phyloP scores from a whole-genome alignment of 192 early-diverging fungal genomes.

The Chytriomyces confervae region DNA sequence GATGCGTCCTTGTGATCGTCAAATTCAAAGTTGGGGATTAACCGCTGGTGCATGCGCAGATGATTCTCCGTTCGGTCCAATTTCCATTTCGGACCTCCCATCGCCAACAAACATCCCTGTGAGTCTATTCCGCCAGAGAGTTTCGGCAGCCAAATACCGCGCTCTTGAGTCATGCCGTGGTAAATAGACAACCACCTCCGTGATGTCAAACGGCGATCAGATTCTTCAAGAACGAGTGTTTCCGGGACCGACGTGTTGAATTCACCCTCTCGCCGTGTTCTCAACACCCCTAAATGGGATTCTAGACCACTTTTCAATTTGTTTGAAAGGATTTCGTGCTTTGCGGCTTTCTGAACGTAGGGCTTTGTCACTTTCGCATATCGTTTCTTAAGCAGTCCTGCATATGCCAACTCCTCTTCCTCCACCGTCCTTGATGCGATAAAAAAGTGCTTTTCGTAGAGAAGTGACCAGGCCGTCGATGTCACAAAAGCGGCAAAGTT shows the following conservation, averaged over 20 bases:
- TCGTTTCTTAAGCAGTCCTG: slow-evolving; percentile 38
- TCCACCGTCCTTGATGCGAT: slow-evolving; percentile 43
- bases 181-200: slow-evolving; percentile 36
- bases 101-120: not conserved
- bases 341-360: slow-evolving; percentile 10
- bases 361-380: slow-evolving; percentile 32
- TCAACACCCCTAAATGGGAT: slow-evolving; percentile 14
- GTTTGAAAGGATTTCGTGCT: slow-evolving; percentile 29
- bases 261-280: slow-evolving; percentile 24
- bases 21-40: slow-evolving; percentile 51
- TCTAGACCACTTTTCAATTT: slow-evolving; percentile 4
- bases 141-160: slow-evolving; percentile 47
- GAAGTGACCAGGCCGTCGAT: slow-evolving; percentile 36
- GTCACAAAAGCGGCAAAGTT: slow-evolving; percentile 42
- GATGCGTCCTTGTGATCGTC: slow-evolving; percentile 54
- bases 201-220: slow-evolving; percentile 32
- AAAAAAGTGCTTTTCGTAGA: slow-evolving; percentile 46
- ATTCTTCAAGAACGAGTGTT: slow-evolving; percentile 22
- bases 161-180: slow-evolving; percentile 46
- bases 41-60: slow-evolving; percentile 48
- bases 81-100: slow-evolving; percentile 38
- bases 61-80: slow-evolving; percentile 50
- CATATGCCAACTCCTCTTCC: slow-evolving; percentile 38
- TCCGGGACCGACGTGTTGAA: slow-evolving; percentile 28
- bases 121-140: not conserved